Evolutionary conservation across 2,329 filamentous ascomycete genomes (phyloP).

Genomic region (Aspergillus texensis): DNA sequence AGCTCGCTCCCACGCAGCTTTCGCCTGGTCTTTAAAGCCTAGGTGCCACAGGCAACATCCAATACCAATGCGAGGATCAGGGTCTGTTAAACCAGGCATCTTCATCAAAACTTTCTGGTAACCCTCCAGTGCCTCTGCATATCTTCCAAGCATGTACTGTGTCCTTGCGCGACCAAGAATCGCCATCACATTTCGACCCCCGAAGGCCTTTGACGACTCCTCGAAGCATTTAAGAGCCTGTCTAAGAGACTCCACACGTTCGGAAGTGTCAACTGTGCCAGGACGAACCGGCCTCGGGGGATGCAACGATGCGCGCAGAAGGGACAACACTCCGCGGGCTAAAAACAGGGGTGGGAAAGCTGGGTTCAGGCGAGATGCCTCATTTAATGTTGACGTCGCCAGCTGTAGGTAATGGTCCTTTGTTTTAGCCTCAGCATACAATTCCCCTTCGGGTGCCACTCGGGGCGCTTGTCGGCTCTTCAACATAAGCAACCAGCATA

Average conservation of each 20-base stretch:
- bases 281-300: conserved; percentile 68
- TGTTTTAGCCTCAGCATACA: conserved; percentile 74
- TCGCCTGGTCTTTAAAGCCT: conserved; percentile 90
- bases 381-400: conserved; percentile 90
- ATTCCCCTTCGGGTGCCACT: conserved; percentile 64
- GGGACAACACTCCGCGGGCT: conserved; percentile 83
- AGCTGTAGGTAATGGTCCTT: conserved; percentile 92
- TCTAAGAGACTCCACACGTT: conserved; percentile 76
- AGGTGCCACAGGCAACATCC: conserved; percentile 97
- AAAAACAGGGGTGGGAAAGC: conserved; percentile 89
- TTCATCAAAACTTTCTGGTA: conserved; percentile 88
- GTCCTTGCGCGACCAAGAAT: conserved; percentile 86
- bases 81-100: conserved; percentile 85
- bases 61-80: conserved; percentile 93
- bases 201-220: conserved; percentile 82
- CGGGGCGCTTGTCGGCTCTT: conserved; percentile 82
- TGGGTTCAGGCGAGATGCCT: conserved; percentile 91
- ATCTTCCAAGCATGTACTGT: conserved; percentile 83
- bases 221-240: conserved; percentile 92
- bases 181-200: conserved; percentile 87
- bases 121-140: conserved; percentile 75
- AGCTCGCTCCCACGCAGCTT: conserved; percentile 83
- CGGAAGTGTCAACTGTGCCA: conserved; percentile 66
- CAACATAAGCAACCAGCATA: conserved; percentile 89
- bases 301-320: conserved; percentile 84